These are phyloP conservation scores for Colletotrichum plurivorum DNA, from an alignment of 2,329 filamentous ascomycete genomes.

Conservation along the genomic window DNA sequence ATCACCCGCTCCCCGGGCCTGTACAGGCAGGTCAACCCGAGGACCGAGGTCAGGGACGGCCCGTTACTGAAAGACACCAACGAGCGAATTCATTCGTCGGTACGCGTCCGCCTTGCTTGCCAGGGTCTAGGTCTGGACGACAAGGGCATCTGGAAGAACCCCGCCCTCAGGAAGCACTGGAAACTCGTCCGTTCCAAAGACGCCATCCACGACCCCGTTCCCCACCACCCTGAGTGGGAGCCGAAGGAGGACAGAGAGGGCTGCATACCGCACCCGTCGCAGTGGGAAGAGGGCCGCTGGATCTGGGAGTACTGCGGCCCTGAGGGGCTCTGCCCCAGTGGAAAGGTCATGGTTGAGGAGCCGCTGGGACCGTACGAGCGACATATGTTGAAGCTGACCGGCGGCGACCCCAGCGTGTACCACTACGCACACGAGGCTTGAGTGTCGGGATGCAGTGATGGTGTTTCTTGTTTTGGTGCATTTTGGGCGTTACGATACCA, in stretches of 20 bases:
- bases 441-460: not conserved
- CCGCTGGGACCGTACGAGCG: slow-evolving; percentile 67
- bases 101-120: slow-evolving; percentile 66
- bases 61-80: slow-evolving; percentile 66
- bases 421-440: not conserved
- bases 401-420: slow-evolving; percentile 59
- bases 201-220: slow-evolving; percentile 52
- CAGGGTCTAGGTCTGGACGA: slow-evolving; percentile 66
- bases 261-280: slow-evolving; percentile 39
- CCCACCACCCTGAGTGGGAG: slow-evolving; percentile 51
- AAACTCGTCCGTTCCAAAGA: slow-evolving; percentile 53
- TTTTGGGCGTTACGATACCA: slow-evolving; percentile 25
- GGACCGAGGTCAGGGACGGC: slow-evolving; percentile 51
- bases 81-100: slow-evolving; percentile 69
- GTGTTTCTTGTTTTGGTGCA: not conserved
- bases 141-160: slow-evolving; percentile 60
- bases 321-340: slow-evolving; percentile 53
- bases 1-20: slow-evolving; percentile 62
- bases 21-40: slow-evolving; percentile 61
- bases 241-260: slow-evolving; percentile 44
- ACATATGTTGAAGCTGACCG: slow-evolving; percentile 61
- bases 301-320: slow-evolving; percentile 68
- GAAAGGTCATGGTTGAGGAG: slow-evolving; percentile 65
- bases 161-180: slow-evolving; percentile 61
- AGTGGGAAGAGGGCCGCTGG: slow-evolving; percentile 58